A percentile compares a stretch with the other conserved stretches of the same genome.
Conservation (phyloP, 148 eudicot genomes). For the Rhododendron mucronatum region DNA sequence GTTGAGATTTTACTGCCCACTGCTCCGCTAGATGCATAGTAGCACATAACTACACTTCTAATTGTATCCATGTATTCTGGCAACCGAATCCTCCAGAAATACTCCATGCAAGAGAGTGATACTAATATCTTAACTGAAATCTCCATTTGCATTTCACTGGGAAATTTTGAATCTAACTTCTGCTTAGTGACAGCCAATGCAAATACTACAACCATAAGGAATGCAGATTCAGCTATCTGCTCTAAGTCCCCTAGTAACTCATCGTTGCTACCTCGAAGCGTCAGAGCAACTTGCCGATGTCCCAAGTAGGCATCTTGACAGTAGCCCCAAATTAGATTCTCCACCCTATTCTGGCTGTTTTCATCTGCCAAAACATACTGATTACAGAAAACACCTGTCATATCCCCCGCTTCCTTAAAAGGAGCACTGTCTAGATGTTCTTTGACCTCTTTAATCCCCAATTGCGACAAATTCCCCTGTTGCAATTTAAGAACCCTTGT, state of each 20-base stretch:
- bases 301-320: slow-evolving; percentile 66
- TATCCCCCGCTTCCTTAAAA: slow-evolving; percentile 87
- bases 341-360: slow-evolving; percentile 50
- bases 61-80: slow-evolving; percentile 90
- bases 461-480: slow-evolving; percentile 13
- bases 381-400: slow-evolving; percentile 72
- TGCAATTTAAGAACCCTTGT: slow-evolving; percentile 33
- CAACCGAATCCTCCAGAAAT: slow-evolving; percentile 78
- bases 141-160: slow-evolving; percentile 40
- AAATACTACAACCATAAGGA: slow-evolving; percentile 90
- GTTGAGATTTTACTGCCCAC: not conserved
- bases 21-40: not conserved
- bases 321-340: slow-evolving; percentile 64
- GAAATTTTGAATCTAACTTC: slow-evolving; percentile 35
- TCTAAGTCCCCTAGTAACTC: slow-evolving; percentile 62
- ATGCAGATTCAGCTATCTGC: slow-evolving; percentile 85
- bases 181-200: slow-evolving; percentile 80
- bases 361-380: slow-evolving; percentile 66
- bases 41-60: slow-evolving; percentile 16
- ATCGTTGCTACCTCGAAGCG: slow-evolving; percentile 47
- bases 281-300: slow-evolving; percentile 56
- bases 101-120: slow-evolving; percentile 85
- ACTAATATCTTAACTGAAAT: slow-evolving; percentile 63
- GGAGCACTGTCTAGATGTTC: slow-evolving; percentile 47
- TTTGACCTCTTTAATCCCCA: slow-evolving; percentile 34